phyloP scores from a whole-genome alignment of 2,329 filamentous ascomycete species.

The Colletotrichum falcatum region DNA sequence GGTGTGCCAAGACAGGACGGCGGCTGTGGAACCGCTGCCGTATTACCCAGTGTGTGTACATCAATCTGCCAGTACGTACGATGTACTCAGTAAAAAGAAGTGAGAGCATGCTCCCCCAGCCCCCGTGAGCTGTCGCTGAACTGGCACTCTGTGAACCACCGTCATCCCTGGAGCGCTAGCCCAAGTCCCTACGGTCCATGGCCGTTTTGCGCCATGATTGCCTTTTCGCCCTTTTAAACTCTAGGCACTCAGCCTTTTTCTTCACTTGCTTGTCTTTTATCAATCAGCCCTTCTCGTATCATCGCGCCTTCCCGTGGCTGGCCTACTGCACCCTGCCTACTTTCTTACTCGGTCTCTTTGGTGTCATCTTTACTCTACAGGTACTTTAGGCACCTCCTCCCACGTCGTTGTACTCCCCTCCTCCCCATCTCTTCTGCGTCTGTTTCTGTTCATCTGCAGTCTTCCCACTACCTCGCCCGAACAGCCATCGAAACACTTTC shows the following conservation, averaged over 20 bases:
- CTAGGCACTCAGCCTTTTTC: constrained; percentile 3
- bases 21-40: too few relatives aligned
- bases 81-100: too few relatives aligned
- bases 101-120: too few relatives aligned
- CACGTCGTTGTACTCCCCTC: neutral
- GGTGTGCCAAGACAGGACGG: too few relatives aligned
- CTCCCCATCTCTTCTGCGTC: neutral
- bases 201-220: constrained; percentile 15
- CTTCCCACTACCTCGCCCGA: neutral
- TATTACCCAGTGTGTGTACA: too few relatives aligned
- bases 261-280: constrained; percentile 28
- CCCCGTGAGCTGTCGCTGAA: constrained; percentile 26
- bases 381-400: neutral
- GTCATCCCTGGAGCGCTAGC: constrained; percentile 30
- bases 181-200: constrained; percentile 24
- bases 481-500: neutral
- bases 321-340: too few relatives aligned
- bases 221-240: constrained; percentile 1
- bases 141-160: constrained; percentile 26
- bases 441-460: neutral
- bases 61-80: too few relatives aligned
- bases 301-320: constrained; percentile 18
- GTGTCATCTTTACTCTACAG: neutral
- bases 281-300: constrained; percentile 25
- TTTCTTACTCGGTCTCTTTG: neutral